Conservation (phyloP, 129 eudicot species). For the Lactuca sativa region DNA sequence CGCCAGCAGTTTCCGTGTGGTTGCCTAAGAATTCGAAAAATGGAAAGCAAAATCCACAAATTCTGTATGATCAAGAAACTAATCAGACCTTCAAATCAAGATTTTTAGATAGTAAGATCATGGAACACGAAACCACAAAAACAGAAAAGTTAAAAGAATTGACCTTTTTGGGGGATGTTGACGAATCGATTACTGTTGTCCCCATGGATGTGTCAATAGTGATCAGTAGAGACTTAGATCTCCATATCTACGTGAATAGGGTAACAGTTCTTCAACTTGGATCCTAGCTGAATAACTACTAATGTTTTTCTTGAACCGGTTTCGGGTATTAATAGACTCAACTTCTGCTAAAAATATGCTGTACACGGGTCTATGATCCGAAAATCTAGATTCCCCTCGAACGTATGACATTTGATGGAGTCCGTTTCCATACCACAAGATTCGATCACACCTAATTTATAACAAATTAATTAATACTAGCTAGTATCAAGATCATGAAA, state of each 20-base stretch:
- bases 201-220: not conserved
- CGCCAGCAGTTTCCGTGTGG: not conserved
- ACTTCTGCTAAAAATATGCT: slow-evolving; percentile 74
- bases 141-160: not conserved
- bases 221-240: slow-evolving; percentile 36
- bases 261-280: slow-evolving; percentile 81
- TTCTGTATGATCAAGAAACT: slow-evolving; percentile 18
- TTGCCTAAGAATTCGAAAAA: not conserved
- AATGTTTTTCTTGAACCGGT: slow-evolving; percentile 49
- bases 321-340: slow-evolving; percentile 54
- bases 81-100: not conserved
- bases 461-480: slow-evolving; percentile 10
- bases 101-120: not conserved
- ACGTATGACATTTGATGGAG: slow-evolving; percentile 73
- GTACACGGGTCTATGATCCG: slow-evolving; percentile 90
- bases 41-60: not conserved
- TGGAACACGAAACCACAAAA: not conserved
- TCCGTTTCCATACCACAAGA: slow-evolving; percentile 85
- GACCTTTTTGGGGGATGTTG: slow-evolving; percentile 7
- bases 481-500: not conserved
- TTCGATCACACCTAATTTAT: slow-evolving; percentile 86
- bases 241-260: slow-evolving; percentile 49
- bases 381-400: slow-evolving; percentile 85
- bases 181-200: not conserved
- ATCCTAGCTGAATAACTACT: slow-evolving; percentile 64